Conservation (phyloP, 2,329 filamentous ascomycete species). For the Colletotrichum phormii region DNA sequence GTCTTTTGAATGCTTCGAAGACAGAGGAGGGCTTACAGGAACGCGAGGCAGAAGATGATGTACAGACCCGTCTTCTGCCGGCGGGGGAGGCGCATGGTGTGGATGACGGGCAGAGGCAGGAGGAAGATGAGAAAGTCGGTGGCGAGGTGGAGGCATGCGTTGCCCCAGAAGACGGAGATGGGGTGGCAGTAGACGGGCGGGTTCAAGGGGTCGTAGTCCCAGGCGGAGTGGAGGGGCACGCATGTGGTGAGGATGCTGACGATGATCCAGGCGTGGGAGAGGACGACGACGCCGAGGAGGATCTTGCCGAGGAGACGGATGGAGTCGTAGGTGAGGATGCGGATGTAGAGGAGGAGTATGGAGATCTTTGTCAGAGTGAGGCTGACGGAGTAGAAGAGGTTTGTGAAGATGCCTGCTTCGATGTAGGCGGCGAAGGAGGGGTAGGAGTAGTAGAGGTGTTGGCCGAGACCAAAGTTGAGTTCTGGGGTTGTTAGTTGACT, state of each 20-base stretch:
- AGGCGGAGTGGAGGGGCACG: conserved; percentile 37
- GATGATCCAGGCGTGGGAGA: conserved; percentile 40
- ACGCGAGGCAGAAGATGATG: conserved; percentile 55
- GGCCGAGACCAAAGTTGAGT: conserved; percentile 31
- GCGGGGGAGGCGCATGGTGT: conserved; percentile 54
- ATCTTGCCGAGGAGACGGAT: conserved; percentile 42
- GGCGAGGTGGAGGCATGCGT: conserved; percentile 40
- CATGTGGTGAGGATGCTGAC: conserved; percentile 39
- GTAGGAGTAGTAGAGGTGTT: conserved; percentile 22
- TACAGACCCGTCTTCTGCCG: conserved; percentile 53
- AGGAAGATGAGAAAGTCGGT: conserved; percentile 43
- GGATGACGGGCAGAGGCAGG: conserved; percentile 56
- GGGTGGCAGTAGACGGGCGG: conserved; percentile 34
- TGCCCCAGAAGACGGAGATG: conserved; percentile 41
- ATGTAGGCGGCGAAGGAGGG: conserved; percentile 15
- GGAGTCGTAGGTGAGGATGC: conserved; percentile 40
- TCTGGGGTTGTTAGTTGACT: conserved; percentile 14
- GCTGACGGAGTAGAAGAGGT: conserved; percentile 37
- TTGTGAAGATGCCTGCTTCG: conserved; percentile 31
- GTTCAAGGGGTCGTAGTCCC: conserved; percentile 31
- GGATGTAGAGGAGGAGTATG: conserved; percentile 41
- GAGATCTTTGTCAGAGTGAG: conserved; percentile 40
- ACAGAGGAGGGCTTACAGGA: conserved; percentile 42
- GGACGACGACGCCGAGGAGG: conserved; percentile 34
- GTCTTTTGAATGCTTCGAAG: no score